These are phyloP conservation scores for Trametes coccinea DNA, from an alignment of 768 basidiomycete genomes.

Conservation along the genomic window DNA sequence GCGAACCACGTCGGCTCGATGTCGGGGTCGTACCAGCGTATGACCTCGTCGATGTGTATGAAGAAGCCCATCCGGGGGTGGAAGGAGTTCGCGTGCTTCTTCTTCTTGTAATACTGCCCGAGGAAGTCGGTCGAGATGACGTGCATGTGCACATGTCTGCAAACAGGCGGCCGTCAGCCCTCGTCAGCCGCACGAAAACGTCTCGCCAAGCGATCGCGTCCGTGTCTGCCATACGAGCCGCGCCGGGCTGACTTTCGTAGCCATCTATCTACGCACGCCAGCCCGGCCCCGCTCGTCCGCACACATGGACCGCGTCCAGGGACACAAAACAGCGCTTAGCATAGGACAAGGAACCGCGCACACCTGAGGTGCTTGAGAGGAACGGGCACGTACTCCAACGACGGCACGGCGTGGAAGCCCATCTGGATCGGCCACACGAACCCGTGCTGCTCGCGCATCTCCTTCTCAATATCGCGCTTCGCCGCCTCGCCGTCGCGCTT, in stretches of 20 bases:
- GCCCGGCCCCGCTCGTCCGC: not conserved
- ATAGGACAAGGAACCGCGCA: not conserved
- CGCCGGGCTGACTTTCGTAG: no score
- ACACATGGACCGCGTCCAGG: not conserved
- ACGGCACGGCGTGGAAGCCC: slow-evolving; percentile 85
- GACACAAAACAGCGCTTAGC: not conserved
- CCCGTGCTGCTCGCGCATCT: slow-evolving; percentile 76
- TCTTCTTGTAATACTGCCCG: slow-evolving; percentile 72
- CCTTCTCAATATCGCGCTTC: slow-evolving; percentile 61
- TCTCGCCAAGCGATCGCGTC: no score
- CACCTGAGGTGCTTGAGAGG: slow-evolving; percentile 4
- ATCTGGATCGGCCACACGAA: slow-evolving; percentile 77
- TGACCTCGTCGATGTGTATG: slow-evolving; percentile 72
- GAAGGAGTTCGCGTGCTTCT: slow-evolving; percentile 93
- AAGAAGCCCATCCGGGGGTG: slow-evolving; percentile 85
- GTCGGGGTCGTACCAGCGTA: slow-evolving; percentile 76
- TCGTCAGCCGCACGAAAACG: no score
- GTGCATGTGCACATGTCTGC: slow-evolving; percentile 82
- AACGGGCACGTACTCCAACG: slow-evolving; percentile 69
- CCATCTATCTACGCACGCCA: not conserved
- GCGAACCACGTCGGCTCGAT: slow-evolving; percentile 47
- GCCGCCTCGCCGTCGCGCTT: slow-evolving; percentile 58
- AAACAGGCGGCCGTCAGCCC: not conserved
- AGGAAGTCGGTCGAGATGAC: slow-evolving; percentile 79
- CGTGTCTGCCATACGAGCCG: no score